Base-by-base conservation (phyloP, 768 basidiomycete genomes). In the Boletales sp. region DNA sequence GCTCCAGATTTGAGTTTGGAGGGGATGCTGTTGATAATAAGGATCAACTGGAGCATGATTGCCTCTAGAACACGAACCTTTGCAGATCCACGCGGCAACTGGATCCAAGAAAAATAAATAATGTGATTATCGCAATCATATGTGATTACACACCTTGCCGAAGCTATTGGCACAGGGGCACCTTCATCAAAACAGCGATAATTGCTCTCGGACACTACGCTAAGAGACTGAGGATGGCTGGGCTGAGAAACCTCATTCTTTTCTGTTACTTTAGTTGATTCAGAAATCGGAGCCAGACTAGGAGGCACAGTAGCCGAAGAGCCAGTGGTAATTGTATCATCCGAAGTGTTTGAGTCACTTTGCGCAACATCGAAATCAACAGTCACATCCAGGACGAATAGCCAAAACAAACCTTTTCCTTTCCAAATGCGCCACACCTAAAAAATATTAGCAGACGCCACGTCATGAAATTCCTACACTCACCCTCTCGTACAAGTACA, bases 191-290 rank as follows among this genome's bases (percentile, higher is more conserved):
- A 4, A 43, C 61, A 63, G 11, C 61, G 62, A 30, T 56, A 58
- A 29, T 35, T 38, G 11, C 61, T 63, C 52, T 64, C 53, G 3
- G 56, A 64, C 5, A 63, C 59, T 15, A 63, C 59, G 13, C 48
- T 64, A n/a, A 64, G 47, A 35, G 59, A 40, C 21, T 48, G 39
- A 0, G 56, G 13, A 31, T 51, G 55, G 9, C 14, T 15, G 27
- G 36, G 47, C 6, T 42, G 38, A 5, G 9, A 12, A 17, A 2
- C 27, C 4, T 34, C 15, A 9, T 21, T 34, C 15, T 21, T 15
- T 34, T 24, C 34, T 17, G 31, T 43, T 10, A n/a, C 15, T 35
- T 29, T 14, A 1, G 5, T 17, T 13, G 18, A 4, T 14, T 13
- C n/a, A 8, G 36, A 8, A 9, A 21, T 15, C n/a, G 29, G 34